Conservation (phyloP, 1,139 yeast genomes). For the Komagataea norvegica region DNA sequence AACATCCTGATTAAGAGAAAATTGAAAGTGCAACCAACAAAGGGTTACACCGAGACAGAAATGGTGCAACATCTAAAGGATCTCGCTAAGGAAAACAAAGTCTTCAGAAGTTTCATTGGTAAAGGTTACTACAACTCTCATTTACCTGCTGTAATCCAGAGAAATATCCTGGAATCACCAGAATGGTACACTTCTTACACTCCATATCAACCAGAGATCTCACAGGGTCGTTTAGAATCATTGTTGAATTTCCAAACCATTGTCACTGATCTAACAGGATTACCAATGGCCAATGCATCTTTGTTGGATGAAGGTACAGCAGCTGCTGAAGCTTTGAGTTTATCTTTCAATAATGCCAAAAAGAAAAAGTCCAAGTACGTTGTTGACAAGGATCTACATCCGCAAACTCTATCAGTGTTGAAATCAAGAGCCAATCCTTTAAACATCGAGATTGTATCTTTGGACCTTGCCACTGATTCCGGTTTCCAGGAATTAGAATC, state of each 20-base stretch:
- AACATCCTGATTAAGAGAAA: conserved; percentile 67
- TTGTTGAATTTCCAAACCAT: conserved; percentile 87
- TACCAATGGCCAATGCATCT: conserved; percentile 91
- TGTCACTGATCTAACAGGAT: conserved; percentile 83
- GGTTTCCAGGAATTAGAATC: conserved; percentile 41
- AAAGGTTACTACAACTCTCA: conserved; percentile 91
- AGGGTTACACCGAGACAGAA: conserved; percentile 79
- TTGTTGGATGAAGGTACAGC: conserved; percentile 96
- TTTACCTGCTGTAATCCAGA: conserved; percentile 87
- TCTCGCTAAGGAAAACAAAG: conserved; percentile 72
- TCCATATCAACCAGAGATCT: conserved; percentile 96
- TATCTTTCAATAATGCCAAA: conserved; percentile 64
- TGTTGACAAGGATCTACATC: conserved; percentile 73
- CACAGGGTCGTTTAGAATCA: conserved; percentile 93
- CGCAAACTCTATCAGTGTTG: conserved; percentile 80
- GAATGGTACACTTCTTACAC: conserved; percentile 99
- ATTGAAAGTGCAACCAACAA: conserved; percentile 55
- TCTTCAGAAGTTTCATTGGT: conserved; percentile 74
- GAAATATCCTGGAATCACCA: conserved; percentile 88
- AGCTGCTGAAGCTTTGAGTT: conserved; percentile 94
- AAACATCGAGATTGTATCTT: conserved; percentile 56
- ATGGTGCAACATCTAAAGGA: conserved; percentile 64
- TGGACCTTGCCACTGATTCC: conserved; percentile 45
- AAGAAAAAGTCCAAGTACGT: conserved; percentile 67
- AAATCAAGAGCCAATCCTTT: conserved; percentile 74